Conservation (phyloP, 345 rosid genomes). For the Draba incana region DNA sequence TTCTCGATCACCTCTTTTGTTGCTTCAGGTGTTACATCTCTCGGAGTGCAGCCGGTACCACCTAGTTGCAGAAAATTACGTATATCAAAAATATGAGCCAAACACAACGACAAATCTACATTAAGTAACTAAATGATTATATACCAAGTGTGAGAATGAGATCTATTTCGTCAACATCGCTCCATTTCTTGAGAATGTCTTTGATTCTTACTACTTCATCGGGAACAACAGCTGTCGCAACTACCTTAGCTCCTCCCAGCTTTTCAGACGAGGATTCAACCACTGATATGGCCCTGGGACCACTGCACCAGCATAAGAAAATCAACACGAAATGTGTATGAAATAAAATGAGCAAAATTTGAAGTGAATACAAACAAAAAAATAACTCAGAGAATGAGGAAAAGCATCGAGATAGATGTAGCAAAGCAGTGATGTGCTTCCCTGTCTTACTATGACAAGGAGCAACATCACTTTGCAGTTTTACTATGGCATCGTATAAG, state of each 20-base stretch:
- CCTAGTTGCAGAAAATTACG: slow-evolving; percentile 50
- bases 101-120: slow-evolving; percentile 1
- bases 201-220: slow-evolving; percentile 78
- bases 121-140: slow-evolving; percentile 14
- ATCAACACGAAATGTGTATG: slow-evolving; percentile 5
- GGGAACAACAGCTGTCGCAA: slow-evolving; percentile 72
- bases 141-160: slow-evolving; percentile 90
- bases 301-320: slow-evolving; percentile 53
- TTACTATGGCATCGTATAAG: slow-evolving; percentile 75
- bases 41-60: slow-evolving; percentile 93
- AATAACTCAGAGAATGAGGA: neutral
- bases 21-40: slow-evolving; percentile 98
- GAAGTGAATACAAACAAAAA: slow-evolving; percentile 4
- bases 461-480: slow-evolving; percentile 61
- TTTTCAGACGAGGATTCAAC: slow-evolving; percentile 77
- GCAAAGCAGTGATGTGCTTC: slow-evolving; percentile 55
- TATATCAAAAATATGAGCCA: neutral
- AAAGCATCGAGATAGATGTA: slow-evolving; percentile 44
- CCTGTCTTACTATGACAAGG: slow-evolving; percentile 59
- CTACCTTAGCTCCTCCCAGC: slow-evolving; percentile 85
- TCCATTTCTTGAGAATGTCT: slow-evolving; percentile 70
- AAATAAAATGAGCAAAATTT: slow-evolving; percentile 7
- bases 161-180: slow-evolving; percentile 75
- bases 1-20: slow-evolving; percentile 80
- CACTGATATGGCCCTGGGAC: slow-evolving; percentile 81